These are phyloP conservation scores for Lentinula sp. DNA, from an alignment of 768 basidiomycete genomes.

Conservation along the genomic window DNA sequence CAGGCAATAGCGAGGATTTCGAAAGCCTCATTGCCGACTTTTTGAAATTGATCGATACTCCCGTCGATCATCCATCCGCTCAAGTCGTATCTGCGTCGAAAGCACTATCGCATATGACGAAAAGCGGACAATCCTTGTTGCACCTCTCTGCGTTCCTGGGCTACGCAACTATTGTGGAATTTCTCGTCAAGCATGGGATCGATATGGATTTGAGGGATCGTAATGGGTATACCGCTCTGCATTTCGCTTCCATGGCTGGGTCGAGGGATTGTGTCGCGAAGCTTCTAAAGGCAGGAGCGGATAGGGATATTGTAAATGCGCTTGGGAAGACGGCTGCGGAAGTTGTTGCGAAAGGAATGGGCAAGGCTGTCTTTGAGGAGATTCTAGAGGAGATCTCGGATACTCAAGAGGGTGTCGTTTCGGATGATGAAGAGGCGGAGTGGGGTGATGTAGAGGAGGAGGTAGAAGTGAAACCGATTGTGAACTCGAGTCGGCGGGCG, in stretches of 20 bases:
- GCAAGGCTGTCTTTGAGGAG: background rate
- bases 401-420: background rate
- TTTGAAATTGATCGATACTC: slow-evolving; percentile 69
- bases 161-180: slow-evolving; percentile 61
- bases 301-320: slow-evolving; percentile 67
- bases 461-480: slow-evolving; percentile 31
- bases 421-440: slow-evolving; percentile 47
- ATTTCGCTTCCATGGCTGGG: slow-evolving; percentile 71
- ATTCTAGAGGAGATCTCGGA: slow-evolving; percentile 1
- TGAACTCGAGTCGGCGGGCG: slow-evolving; percentile 18
- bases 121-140: slow-evolving; percentile 79
- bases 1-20: slow-evolving; percentile 55
- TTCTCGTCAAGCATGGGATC: slow-evolving; percentile 65
- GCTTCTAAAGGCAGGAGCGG: slow-evolving; percentile 78
- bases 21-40: slow-evolving; percentile 77
- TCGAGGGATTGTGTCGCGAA: slow-evolving; percentile 58
- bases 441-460: slow-evolving; percentile 72
- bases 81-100: slow-evolving; percentile 35
- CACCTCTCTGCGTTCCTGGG: slow-evolving; percentile 83
- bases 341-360: slow-evolving; percentile 19
- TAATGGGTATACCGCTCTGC: slow-evolving; percentile 87
- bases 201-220: slow-evolving; percentile 82
- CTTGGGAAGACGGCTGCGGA: slow-evolving; percentile 69
- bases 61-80: slow-evolving; percentile 38
- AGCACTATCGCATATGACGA: slow-evolving; percentile 67